A percentile compares a stretch with the other conserved stretches of the same genome.
Conservation (phyloP, 257 asterid species). For the Oldenlandia corymbosa region DNA sequence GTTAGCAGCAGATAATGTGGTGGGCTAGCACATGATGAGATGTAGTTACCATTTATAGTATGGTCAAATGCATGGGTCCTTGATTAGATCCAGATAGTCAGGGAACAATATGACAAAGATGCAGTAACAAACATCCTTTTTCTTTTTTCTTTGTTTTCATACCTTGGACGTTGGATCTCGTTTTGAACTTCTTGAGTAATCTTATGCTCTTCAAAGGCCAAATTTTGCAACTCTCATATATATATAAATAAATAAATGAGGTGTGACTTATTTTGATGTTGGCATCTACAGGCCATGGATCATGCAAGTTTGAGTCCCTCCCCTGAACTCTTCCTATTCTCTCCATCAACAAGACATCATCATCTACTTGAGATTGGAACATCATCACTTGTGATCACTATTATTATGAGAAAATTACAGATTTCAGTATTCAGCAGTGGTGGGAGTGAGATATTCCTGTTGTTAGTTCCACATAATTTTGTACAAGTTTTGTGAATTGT, state of each 20-base stretch:
- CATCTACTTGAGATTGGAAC: not conserved
- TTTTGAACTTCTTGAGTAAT: too few relatives aligned
- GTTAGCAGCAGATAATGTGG: not conserved
- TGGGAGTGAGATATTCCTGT: too few relatives aligned
- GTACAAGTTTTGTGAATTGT: too few relatives aligned
- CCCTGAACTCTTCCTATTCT: conserved; percentile 42
- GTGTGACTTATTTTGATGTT: not conserved
- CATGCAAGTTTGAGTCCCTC: conserved; percentile 61
- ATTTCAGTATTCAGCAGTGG: not conserved
- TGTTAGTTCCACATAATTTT: too few relatives aligned
- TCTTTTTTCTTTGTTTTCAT: not conserved
- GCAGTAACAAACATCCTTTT: not conserved
- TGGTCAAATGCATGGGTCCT: too few relatives aligned
- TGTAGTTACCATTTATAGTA: not conserved
- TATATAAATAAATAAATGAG: not conserved
- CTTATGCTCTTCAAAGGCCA: too few relatives aligned
- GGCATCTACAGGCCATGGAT: conserved; percentile 52
- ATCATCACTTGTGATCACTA: not conserved
- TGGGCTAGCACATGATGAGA: not conserved
- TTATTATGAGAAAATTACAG: not conserved
- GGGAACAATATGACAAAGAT: not conserved
- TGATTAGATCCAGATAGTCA: not conserved
- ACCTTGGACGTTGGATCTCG: too few relatives aligned
- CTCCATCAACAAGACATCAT: too few relatives aligned
- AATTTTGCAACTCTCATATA: too few relatives aligned